Percentiles rank a stretch among this genome's conserved stretches.
These are phyloP conservation scores for Gnomoniopsis sp. DNA, from an alignment of 2,329 filamentous ascomycete species.

Conservation along the genomic window DNA sequence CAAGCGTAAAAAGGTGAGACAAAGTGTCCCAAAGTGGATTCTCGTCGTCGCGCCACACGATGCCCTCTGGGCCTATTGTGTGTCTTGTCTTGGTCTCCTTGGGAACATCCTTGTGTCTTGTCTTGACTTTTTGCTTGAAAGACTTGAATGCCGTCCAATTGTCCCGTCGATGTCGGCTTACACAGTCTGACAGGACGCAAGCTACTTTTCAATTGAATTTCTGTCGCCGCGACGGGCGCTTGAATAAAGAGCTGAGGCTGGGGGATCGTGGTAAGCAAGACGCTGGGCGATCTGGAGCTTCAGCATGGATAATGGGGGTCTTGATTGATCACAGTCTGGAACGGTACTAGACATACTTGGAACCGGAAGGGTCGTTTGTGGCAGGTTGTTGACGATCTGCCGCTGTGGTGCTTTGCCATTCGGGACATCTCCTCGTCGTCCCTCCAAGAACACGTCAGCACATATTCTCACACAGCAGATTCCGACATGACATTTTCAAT, in stretches of 20 bases:
- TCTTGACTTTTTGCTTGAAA: background rate
- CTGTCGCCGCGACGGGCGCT: constrained; percentile 15
- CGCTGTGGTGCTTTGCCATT: background rate
- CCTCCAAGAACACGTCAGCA: background rate
- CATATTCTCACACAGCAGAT: background rate
- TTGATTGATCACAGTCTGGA: constrained; percentile 1
- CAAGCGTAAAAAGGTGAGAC: constrained; percentile 8
- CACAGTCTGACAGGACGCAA: background rate
- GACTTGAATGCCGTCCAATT: background rate
- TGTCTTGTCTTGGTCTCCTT: background rate
- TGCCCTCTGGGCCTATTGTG: background rate
- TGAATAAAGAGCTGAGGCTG: constrained; percentile 12
- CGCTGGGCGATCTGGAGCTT: constrained; percentile 15
- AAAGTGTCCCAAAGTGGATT: background rate
- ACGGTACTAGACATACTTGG: background rate
- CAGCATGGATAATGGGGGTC: constrained; percentile 3
- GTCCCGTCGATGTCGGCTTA: background rate
- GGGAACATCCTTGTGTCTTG: background rate
- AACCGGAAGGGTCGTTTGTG: background rate
- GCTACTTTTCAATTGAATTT: background rate
- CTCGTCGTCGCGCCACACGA: background rate
- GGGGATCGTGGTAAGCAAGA: constrained; percentile 19
- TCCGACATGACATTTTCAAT: background rate
- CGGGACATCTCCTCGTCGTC: background rate
- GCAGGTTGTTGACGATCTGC: constrained; percentile 2